These are phyloP conservation scores for Neobulgaria alba DNA, from an alignment of 2,329 filamentous ascomycete genomes.

Conservation along the genomic window DNA sequence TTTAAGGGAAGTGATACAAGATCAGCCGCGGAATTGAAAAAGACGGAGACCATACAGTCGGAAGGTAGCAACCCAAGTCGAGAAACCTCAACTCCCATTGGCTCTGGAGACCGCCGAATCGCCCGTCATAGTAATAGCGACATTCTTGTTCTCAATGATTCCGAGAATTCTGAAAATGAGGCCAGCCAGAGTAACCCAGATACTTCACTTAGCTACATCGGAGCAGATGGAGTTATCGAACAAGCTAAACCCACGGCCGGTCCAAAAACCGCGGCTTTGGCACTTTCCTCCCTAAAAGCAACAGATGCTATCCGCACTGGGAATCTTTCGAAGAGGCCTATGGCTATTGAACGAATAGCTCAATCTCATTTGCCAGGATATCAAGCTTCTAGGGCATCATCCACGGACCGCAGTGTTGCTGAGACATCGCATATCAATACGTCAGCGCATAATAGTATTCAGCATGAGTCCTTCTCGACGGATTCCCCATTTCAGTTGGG, in stretches of 20 bases:
- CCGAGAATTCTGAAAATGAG: conserved; percentile 17
- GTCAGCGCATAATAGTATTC: conserved; percentile 48
- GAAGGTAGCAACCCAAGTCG: conserved; percentile 8
- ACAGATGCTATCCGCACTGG: conserved; percentile 26
- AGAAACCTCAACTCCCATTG: neutral
- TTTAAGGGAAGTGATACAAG: conserved; percentile 42
- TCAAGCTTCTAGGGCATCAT: conserved; percentile 47
- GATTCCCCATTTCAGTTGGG: conserved; percentile 31
- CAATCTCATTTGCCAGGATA: conserved; percentile 38
- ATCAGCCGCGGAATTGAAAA: conserved; percentile 11
- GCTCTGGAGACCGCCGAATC: conserved; percentile 14
- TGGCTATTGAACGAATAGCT: conserved; percentile 31
- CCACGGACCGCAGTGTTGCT: conserved; percentile 46
- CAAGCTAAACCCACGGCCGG: conserved; percentile 26
- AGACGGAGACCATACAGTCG: neutral
- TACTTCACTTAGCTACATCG: conserved; percentile 8
- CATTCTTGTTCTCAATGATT: conserved; percentile 14
- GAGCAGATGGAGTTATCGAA: conserved; percentile 20
- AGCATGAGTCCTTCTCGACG: conserved; percentile 47
- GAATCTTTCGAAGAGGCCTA: conserved; percentile 23
- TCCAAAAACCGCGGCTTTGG: conserved; percentile 21
- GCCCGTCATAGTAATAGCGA: conserved; percentile 8
- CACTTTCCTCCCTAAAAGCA: conserved; percentile 23
- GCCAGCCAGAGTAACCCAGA: conserved; percentile 1
- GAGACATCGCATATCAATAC: conserved; percentile 50